Evolutionary conservation across 352 stramenopile genomes (phyloP).

Genomic region (Pythium phragmitis): DNA sequence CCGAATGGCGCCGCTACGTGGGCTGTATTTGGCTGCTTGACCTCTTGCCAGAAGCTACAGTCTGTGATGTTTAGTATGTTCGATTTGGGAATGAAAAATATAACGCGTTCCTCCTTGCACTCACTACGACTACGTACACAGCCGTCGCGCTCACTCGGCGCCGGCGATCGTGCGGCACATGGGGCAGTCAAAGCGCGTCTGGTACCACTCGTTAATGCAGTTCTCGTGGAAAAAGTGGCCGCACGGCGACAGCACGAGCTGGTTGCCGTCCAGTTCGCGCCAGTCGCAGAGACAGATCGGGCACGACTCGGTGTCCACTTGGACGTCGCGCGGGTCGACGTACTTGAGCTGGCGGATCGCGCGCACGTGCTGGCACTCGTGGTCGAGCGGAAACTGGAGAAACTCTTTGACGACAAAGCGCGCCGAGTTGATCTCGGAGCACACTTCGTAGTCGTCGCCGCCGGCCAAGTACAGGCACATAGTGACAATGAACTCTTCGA

Average conservation of each 20-base stretch:
- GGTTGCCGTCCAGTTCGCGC: conserved; percentile 80
- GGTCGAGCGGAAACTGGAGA: conserved; percentile 76
- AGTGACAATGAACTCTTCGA: conserved; percentile 80
- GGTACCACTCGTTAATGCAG: conserved; percentile 90
- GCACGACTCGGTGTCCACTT: conserved; percentile 79
- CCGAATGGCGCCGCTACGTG: no score
- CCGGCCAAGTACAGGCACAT: conserved; percentile 72
- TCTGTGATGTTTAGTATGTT: no score
- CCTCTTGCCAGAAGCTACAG: no score
- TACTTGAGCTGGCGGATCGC: conserved; percentile 84
- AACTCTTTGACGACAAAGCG: conserved; percentile 85
- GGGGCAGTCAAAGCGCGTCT: conserved; percentile 84
- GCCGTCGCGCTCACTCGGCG: conserved; percentile 23
- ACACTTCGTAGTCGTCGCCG: conserved; percentile 49
- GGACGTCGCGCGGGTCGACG: conserved; percentile 77
- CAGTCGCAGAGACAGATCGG: conserved; percentile 86
- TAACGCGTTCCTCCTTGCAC: no score
- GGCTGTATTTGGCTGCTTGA: no score
- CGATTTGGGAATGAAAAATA: no score
- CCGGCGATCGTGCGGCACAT: conserved; percentile 86
- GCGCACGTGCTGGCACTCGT: conserved; percentile 80
- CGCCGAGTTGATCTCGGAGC: conserved; percentile 58
- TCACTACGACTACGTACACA: no score
- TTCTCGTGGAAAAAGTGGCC: conserved; percentile 88
- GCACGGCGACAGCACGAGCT: conserved; percentile 75